phyloP scores from a whole-genome alignment of 2,329 filamentous ascomycete species.

The Diaporthe nobilis region DNA sequence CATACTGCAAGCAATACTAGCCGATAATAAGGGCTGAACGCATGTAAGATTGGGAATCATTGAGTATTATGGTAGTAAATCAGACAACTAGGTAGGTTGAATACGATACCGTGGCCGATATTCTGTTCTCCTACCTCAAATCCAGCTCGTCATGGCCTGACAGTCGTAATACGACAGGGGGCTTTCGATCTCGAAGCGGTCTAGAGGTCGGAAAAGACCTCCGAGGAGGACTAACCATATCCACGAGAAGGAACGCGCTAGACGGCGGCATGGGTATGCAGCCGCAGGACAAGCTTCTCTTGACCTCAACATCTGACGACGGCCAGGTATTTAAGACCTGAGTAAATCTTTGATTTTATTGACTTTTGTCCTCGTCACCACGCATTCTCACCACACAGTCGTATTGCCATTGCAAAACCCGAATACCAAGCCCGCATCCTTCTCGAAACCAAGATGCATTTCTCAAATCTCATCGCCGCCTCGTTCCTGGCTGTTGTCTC shows the following conservation, averaged over 20 bases:
- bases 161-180: not conserved
- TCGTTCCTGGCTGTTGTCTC: not conserved
- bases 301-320: not conserved
- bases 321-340: not conserved
- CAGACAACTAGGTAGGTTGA: too few species aligned
- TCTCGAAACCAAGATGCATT: not conserved
- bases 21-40: not conserved
- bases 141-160: not conserved
- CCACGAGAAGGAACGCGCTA: conserved; percentile 10
- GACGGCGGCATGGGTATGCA: not conserved
- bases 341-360: not conserved
- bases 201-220: not conserved
- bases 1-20: too few species aligned
- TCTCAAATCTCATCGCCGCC: not conserved
- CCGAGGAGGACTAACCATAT: not conserved
- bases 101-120: not conserved
- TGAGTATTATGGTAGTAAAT: not conserved
- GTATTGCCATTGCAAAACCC: not conserved
- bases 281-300: not conserved
- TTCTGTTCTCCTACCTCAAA: not conserved
- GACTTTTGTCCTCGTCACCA: not conserved
- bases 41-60: not conserved
- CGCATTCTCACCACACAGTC: not conserved
- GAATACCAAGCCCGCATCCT: not conserved
- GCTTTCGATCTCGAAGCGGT: not conserved